These are phyloP conservation scores for Trametes cinnabarina DNA, from an alignment of 768 basidiomycete species.

Conservation along the genomic window DNA sequence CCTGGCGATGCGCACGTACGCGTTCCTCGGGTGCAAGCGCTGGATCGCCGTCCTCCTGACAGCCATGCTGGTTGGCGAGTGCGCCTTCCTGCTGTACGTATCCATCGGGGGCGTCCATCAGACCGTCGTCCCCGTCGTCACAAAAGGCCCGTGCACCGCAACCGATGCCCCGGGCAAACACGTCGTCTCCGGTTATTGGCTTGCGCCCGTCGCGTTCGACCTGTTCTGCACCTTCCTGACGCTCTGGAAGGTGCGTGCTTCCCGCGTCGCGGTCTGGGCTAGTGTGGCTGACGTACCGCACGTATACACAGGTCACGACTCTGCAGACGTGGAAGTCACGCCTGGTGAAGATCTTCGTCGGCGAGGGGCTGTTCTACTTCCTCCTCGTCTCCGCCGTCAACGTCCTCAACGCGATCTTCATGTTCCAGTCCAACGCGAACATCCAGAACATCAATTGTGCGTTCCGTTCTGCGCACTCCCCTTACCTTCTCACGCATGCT, in stretches of 20 bases:
- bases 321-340: conserved; percentile 2
- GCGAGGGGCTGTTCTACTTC: conserved; percentile 12
- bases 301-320: not conserved
- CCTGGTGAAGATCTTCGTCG: conserved; percentile 9
- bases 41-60: not conserved
- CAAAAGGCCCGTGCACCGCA: conserved; percentile 5
- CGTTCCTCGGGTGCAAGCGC: conserved; percentile 5
- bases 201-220: conserved; percentile 10
- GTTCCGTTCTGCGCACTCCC: not conserved
- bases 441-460: conserved; percentile 12
- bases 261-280: too few species aligned
- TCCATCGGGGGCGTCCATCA: conserved; percentile 9
- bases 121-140: conserved; percentile 8
- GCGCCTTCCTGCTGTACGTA: conserved; percentile 3
- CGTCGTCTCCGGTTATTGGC: conserved; percentile 11
- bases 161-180: conserved; percentile 6
- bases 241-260: not conserved
- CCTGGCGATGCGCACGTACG: conserved; percentile 10
- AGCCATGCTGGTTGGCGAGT: conserved; percentile 5
- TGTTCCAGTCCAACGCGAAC: conserved; percentile 11
- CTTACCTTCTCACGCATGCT: not conserved
- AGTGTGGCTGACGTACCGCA: not conserved
- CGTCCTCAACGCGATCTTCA: conserved; percentile 13
- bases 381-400: conserved; percentile 5
- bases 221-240: conserved; percentile 12